phyloP scores from a whole-genome alignment of 169 alveolate genomes.

The Plasmodium berghei region DNA sequence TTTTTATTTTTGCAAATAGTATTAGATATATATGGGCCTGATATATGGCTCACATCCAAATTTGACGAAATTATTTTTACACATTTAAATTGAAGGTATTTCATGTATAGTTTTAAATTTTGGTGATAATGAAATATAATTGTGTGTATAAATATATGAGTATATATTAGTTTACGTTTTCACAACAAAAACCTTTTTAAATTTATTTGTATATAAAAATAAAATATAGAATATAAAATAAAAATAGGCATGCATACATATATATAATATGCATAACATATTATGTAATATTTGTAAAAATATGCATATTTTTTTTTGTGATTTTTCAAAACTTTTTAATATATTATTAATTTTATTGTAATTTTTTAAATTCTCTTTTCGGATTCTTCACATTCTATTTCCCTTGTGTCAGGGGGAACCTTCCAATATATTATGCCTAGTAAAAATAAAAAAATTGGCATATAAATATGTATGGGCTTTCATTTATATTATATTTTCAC shows the following conservation, averaged over 20 bases:
- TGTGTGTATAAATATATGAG: neutral
- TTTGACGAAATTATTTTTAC: slow-evolving; percentile 60
- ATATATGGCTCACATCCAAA: slow-evolving; percentile 66
- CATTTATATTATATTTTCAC: neutral
- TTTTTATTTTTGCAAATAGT: slow-evolving; percentile 54
- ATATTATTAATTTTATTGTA: neutral
- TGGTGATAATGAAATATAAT: neutral
- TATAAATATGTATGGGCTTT: too few relatives aligned
- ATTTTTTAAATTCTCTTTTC: neutral
- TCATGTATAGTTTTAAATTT: neutral
- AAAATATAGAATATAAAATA: too few relatives aligned
- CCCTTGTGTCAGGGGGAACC: slow-evolving; percentile 44
- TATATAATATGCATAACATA: neutral
- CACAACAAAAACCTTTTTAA: neutral
- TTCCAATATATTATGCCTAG: slow-evolving; percentile 64
- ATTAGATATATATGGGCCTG: slow-evolving; percentile 67
- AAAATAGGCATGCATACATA: too few relatives aligned
- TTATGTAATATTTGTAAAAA: too few relatives aligned
- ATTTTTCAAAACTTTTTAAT: neutral
- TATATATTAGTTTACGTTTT: neutral
- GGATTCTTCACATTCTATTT: neutral
- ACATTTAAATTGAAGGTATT: slow-evolving; percentile 3
- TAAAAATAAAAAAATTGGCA: neutral
- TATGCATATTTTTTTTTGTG: neutral
- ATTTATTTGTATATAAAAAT: neutral